phyloP scores from a whole-genome alignment of 257 asterid genomes.

The Solanum pimpinellifolium region DNA sequence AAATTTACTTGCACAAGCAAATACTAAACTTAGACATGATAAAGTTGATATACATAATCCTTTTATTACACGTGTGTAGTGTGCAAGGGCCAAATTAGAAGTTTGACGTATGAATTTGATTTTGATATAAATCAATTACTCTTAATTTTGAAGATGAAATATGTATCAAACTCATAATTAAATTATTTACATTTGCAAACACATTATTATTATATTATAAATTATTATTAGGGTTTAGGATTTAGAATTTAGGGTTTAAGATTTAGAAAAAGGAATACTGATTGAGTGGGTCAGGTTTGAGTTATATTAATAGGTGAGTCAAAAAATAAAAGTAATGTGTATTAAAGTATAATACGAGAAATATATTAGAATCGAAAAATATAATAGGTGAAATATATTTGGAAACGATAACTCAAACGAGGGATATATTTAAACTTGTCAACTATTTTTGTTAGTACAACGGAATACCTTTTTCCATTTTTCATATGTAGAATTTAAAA shows the following conservation, averaged over 20 bases:
- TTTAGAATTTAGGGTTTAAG: too few relatives aligned
- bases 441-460: background rate
- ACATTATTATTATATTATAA: too few relatives aligned
- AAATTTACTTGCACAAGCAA: background rate
- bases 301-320: too few relatives aligned
- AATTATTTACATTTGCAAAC: background rate
- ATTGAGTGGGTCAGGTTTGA: background rate
- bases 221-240: too few relatives aligned
- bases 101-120: background rate
- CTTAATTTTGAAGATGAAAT: too few relatives aligned
- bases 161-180: too few relatives aligned
- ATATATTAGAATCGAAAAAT: too few relatives aligned
- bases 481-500: background rate
- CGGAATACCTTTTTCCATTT: background rate
- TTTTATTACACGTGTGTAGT: background rate
- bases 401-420: background rate
- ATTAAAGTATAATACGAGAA: too few relatives aligned
- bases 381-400: background rate
- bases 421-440: background rate
- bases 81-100: background rate
- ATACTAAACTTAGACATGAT: background rate
- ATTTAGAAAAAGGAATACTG: too few relatives aligned
- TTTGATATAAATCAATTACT: background rate
- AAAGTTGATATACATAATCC: too few relatives aligned
- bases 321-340: too few relatives aligned